Percentiles rank a stretch among this genome's conserved stretches.
phyloP scores from a whole-genome alignment of 192 early-diverging fungal species.

The Geranomyces variabilis region DNA sequence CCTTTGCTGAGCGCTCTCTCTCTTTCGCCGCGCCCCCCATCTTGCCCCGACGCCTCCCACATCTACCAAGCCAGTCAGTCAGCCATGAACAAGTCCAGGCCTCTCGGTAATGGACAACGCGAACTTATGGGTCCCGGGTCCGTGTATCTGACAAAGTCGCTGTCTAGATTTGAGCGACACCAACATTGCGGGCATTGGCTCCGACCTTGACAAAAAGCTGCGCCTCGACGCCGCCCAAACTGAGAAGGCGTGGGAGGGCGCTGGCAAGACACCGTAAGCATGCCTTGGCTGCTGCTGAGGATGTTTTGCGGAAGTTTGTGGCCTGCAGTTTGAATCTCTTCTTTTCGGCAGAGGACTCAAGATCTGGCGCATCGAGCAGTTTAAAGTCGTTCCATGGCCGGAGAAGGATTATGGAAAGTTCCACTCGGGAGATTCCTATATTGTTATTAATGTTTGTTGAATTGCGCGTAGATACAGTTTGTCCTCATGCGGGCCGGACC shows the following conservation, averaged over 20 bases:
- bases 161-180: conserved; percentile 32
- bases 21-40: no score
- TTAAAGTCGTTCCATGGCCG: conserved; percentile 68
- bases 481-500: not conserved
- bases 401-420: conserved; percentile 67
- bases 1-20: no score
- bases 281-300: not conserved
- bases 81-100: conserved; percentile 1
- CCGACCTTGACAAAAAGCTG: conserved; percentile 61
- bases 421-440: conserved; percentile 77
- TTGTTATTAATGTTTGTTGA: conserved; percentile 67
- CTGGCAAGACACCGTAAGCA: conserved; percentile 50
- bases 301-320: no score
- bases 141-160: no score
- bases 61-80: no score
- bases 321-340: not conserved
- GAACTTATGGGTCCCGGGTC: not conserved
- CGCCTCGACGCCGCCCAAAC: conserved; percentile 57
- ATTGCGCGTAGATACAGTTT: no score
- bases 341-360: conserved; percentile 61
- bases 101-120: no score
- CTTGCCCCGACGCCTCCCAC: no score
- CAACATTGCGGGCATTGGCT: conserved; percentile 31
- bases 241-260: conserved; percentile 65
- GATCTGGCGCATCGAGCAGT: conserved; percentile 81